A percentile compares a stretch with the other conserved stretches of the same genome.
phyloP scores from a whole-genome alignment of 345 rosid species.

The Aegle marmelos region DNA sequence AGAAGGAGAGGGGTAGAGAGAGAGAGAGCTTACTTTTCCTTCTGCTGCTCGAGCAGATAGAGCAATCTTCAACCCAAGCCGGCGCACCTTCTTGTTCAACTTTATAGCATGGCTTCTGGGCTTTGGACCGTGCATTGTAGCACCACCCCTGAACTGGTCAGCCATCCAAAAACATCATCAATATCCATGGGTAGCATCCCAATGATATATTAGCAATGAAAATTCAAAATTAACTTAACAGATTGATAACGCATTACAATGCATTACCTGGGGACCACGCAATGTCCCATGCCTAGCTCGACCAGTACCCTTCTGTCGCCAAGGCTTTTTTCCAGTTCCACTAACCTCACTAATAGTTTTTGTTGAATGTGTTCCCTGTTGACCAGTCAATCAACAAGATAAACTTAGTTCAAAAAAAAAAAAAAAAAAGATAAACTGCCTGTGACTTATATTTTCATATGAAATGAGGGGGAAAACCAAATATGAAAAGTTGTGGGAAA shows the following conservation, averaged over 20 bases:
- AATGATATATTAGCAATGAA: constrained; percentile 7
- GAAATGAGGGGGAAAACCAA: not conserved
- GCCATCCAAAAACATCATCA: constrained; percentile 16
- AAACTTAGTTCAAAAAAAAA: too few species aligned
- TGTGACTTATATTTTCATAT: not conserved
- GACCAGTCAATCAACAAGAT: constrained; percentile 5
- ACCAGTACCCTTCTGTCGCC: constrained; percentile 86
- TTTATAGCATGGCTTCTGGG: constrained; percentile 92
- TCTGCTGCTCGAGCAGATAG: constrained; percentile 90
- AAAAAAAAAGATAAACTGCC: constrained; percentile 4
- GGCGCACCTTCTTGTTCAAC: constrained; percentile 85
- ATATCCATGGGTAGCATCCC: constrained; percentile 8
- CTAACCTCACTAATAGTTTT: constrained; percentile 93
- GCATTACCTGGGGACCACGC: constrained; percentile 84
- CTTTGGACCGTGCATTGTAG: constrained; percentile 87
- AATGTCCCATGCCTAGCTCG: constrained; percentile 85
- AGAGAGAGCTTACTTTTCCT: constrained; percentile 65
- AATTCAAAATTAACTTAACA: not conserved
- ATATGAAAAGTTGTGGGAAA: not conserved
- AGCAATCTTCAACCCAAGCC: constrained; percentile 90
- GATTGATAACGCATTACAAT: constrained; percentile 3
- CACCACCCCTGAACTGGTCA: constrained; percentile 88
- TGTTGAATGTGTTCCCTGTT: constrained; percentile 91
- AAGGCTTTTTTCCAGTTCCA: constrained; percentile 93
- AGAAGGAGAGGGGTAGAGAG: not conserved